Conservation (phyloP, 164 flowering plant species). For the Tetrastigma voinierianum region DNA sequence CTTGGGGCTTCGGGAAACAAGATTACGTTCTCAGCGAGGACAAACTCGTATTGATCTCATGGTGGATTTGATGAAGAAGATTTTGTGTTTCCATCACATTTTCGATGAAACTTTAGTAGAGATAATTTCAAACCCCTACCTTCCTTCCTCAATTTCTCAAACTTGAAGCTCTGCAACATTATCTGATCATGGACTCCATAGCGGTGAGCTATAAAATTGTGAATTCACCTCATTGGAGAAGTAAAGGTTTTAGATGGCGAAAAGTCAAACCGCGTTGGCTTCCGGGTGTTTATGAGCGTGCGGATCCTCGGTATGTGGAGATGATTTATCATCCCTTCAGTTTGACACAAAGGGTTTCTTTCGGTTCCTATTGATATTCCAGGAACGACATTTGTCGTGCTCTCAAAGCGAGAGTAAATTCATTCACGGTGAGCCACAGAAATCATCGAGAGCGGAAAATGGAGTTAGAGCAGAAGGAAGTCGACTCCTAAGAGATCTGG, state of each 20-base stretch:
- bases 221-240: neutral
- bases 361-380: conserved; percentile 15
- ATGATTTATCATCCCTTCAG: neutral
- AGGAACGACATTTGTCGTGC: conserved; percentile 5
- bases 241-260: conserved; percentile 13
- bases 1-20: conserved; percentile 12
- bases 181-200: conserved; percentile 13
- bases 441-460: neutral
- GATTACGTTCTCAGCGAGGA: conserved; percentile 11
- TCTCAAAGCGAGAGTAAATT: neutral
- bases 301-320: neutral
- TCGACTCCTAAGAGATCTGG: neutral
- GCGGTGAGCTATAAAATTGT: conserved; percentile 5
- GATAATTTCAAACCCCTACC: neutral
- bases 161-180: conserved; percentile 8
- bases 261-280: conserved; percentile 26
- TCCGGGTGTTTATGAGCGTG: conserved; percentile 17
- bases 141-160: conserved; percentile 9
- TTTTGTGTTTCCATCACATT: neutral
- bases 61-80: neutral
- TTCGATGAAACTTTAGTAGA: neutral
- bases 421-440: neutral
- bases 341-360: neutral
- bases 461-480: neutral
- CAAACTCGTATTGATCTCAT: conserved; percentile 6